Evolutionary conservation across 345 rosid species (phyloP).

Genomic region (Hypericum perforatum): DNA sequence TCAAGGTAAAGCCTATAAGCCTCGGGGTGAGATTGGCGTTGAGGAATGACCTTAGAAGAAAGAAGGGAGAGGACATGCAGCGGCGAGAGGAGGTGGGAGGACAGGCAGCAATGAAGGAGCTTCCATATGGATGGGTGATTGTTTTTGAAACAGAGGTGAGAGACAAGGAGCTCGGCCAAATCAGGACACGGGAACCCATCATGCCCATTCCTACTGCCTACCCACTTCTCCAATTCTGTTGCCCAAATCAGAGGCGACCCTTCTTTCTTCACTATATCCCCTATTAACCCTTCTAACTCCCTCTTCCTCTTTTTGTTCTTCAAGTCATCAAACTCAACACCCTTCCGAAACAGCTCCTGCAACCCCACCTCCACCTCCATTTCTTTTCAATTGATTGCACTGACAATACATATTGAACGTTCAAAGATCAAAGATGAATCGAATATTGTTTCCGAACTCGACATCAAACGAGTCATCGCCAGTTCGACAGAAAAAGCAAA

Average conservation of each 20-base stretch:
- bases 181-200: constrained; percentile 37
- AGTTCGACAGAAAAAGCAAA: no score
- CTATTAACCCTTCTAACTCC: not conserved
- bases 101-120: constrained; percentile 34
- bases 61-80: constrained; percentile 48
- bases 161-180: constrained; percentile 31
- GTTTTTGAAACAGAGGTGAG: constrained; percentile 37
- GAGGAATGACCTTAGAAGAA: constrained; percentile 40
- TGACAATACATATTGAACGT: no score
- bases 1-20: constrained; percentile 46
- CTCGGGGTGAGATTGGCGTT: constrained; percentile 42
- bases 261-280: constrained; percentile 9
- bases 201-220: constrained; percentile 12
- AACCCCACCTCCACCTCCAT: not conserved
- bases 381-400: not conserved
- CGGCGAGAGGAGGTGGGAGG: constrained; percentile 34
- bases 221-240: constrained; percentile 29
- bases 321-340: not conserved
- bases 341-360: not conserved
- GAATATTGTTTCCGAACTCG: no score
- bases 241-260: constrained; percentile 25
- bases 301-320: not conserved
- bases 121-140: constrained; percentile 45
- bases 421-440: no score
- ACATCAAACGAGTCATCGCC: no score